A percentile compares a stretch with the other conserved stretches of the same genome.
These are phyloP conservation scores for Boletellus sp. DNA, from an alignment of 768 basidiomycete species.

Conservation along the genomic window DNA sequence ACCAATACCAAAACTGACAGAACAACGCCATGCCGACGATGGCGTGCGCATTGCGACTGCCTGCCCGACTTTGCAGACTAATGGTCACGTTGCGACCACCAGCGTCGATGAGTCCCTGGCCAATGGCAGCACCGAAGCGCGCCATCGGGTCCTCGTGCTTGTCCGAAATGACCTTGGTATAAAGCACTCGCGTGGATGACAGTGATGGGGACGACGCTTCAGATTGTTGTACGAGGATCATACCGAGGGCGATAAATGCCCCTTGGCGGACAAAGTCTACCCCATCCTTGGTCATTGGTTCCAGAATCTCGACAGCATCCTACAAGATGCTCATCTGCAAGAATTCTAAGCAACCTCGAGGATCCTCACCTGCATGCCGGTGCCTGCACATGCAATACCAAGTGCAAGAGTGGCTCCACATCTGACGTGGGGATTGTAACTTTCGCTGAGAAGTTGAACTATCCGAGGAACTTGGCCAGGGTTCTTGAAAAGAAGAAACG, in stretches of 20 bases:
- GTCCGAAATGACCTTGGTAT: conserved; percentile 86
- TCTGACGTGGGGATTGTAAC: conserved; percentile 97
- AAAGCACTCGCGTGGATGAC: conserved; percentile 76
- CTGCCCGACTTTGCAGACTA: conserved; percentile 87
- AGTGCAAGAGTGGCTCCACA: conserved; percentile 95
- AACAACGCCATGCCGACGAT: conserved; percentile 98
- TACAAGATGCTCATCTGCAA: conserved; percentile 28
- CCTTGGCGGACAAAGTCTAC: conserved; percentile 99
- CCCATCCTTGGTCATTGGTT: conserved; percentile 97
- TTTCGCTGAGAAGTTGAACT: conserved; percentile 94
- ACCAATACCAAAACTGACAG: conserved; percentile 99
- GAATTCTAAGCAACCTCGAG: neutral
- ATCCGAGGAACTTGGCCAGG: conserved; percentile 94
- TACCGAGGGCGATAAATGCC: conserved; percentile 90
- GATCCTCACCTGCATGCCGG: conserved; percentile 75
- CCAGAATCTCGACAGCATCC: conserved; percentile 95
- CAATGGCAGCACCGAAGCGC: conserved; percentile 92
- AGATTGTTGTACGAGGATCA: conserved; percentile 96
- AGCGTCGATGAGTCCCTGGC: conserved; percentile 96
- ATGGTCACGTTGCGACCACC: conserved; percentile 97
- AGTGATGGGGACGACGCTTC: conserved; percentile 85
- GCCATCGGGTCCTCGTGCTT: conserved; percentile 99
- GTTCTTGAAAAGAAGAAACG: conserved; percentile 96
- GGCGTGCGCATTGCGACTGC: conserved; percentile 87
- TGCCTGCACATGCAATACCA: conserved; percentile 96